Evolutionary conservation across 208 protist genomes (phyloP), one percentile per base, ranked within the genome.

Genomic region (Leishmania tropica): DNA sequence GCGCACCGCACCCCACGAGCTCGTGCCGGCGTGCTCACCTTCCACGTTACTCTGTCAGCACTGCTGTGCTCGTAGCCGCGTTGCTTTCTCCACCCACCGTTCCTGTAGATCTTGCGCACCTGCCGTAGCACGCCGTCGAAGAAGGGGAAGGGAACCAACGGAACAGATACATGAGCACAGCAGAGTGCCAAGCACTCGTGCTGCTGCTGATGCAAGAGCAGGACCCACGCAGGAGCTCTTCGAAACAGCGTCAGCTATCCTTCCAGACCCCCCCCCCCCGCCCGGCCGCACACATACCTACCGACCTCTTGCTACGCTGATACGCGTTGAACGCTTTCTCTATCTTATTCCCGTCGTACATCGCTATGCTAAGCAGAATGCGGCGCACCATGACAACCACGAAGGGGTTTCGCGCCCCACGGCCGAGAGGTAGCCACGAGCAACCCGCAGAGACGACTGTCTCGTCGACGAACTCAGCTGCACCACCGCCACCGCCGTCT

Each of bases 331-430:
- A 6, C 35, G 51, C 28, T 8, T 68, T 68, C 31, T 72, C 15
- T 21, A 7, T 31, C 70, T 56, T 7, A 24, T 60, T 28, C 19
- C 8, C n/a, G 13, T 7, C 37, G 35, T 3, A 1, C 28, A 47
- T 76, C 31, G 58, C 47, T 76, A 31, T 1, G 4, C 7, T n/a
- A 1, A 10, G 24, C 15, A 13, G 19, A 40, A 94, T 94, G 91
- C 87, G 89, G 7, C 87, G 85, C 51, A 93, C 86, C 37, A 19
- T 90, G 28, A 75, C 90, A 15, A 74, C 80, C 40, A 65, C 85
- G 42, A 77, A 83, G 24, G 88, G 87, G 58, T 94, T 94, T 83
- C 81, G 90, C 24, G 84, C 91, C 1, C 91, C 91, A 47, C 83
- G 89, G 7, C 65, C 65, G 31, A 85, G 85, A 60, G 62, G 75